Conservation (phyloP, 1,284 basidiomycete genomes). For the Irpex sp. region DNA sequence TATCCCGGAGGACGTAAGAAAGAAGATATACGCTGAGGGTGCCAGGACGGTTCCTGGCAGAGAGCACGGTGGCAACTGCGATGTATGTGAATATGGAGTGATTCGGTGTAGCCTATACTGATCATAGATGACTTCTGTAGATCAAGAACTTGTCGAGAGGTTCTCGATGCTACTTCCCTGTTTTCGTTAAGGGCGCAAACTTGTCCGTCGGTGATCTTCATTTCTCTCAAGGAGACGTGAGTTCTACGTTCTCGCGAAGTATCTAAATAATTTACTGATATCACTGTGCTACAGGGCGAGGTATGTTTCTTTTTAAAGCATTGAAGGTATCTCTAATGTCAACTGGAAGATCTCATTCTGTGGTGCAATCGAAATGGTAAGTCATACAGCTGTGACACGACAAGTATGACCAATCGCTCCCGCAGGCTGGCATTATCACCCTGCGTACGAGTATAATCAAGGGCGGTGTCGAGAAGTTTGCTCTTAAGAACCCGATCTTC, state of each 20-base stretch:
- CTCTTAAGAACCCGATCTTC: conserved; percentile 74
- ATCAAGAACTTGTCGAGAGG: conserved; percentile 75
- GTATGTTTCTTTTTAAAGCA: conserved; percentile 15
- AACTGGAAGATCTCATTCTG: conserved; percentile 59
- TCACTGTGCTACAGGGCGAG: conserved; percentile 47
- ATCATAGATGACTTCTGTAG: conserved; percentile 28
- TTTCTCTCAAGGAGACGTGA: conserved; percentile 78
- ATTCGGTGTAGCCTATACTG: neutral
- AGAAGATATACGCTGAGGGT: conserved; percentile 64
- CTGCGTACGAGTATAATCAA: conserved; percentile 75
- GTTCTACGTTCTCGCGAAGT: conserved; percentile 12
- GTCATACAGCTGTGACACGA: conserved; percentile 1
- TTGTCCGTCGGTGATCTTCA: conserved; percentile 79
- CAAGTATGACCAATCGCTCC: conserved; percentile 3
- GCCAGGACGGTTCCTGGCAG: conserved; percentile 76
- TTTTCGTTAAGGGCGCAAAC: conserved; percentile 74
- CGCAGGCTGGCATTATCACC: conserved; percentile 71
- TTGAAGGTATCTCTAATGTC: neutral
- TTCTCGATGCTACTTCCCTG: conserved; percentile 74
- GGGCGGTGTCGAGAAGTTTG: conserved; percentile 72
- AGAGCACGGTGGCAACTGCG: conserved; percentile 82
- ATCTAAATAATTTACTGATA: neutral
- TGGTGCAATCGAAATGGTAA: conserved; percentile 77
- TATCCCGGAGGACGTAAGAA: conserved; percentile 41
- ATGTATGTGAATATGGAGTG: conserved; percentile 40